Evolutionary conservation across 2,329 filamentous ascomycete genomes (phyloP).

Genomic region (Lachnellula cervina): DNA sequence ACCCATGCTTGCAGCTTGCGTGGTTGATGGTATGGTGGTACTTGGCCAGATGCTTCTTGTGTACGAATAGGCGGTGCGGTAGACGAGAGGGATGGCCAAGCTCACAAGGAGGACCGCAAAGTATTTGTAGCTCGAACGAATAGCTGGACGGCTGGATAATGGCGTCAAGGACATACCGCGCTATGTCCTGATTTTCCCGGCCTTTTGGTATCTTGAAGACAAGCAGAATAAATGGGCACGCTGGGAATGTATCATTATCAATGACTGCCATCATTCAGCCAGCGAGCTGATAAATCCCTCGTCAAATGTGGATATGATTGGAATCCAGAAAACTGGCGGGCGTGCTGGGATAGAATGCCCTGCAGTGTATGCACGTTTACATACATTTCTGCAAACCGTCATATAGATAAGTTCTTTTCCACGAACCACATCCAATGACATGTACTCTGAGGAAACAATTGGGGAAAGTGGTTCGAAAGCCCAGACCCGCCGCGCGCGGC

Average conservation of each 20-base stretch:
- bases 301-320: conserved; percentile 5
- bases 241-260: conserved; percentile 6
- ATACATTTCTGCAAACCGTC: conserved; percentile 1
- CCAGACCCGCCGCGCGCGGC: conserved; percentile 4
- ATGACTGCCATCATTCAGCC: conserved; percentile 2
- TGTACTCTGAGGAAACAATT: conserved; percentile 1
- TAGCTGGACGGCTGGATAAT: conserved; percentile 5
- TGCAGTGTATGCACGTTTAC: conserved; percentile 1
- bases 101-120: conserved; percentile 16
- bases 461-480: conserved; percentile 5
- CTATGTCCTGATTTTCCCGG: conserved; percentile 4
- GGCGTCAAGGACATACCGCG: conserved; percentile 1
- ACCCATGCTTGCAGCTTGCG: conserved; percentile 8
- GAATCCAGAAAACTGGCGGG: conserved; percentile 1
- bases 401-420: conserved; percentile 5
- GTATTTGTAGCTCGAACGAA: conserved; percentile 17
- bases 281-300: conserved; percentile 11
- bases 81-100: conserved; percentile 14
- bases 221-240: conserved; percentile 2
- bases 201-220: conserved; percentile 1
- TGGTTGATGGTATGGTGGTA: conserved; percentile 3
- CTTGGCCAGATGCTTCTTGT: conserved; percentile 9
- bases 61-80: conserved; percentile 5
- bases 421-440: conserved; percentile 6
- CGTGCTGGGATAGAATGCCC: conserved; percentile 6